Conservation (phyloP, 2,329 filamentous ascomycete genomes). For the Alternaria sp. region DNA sequence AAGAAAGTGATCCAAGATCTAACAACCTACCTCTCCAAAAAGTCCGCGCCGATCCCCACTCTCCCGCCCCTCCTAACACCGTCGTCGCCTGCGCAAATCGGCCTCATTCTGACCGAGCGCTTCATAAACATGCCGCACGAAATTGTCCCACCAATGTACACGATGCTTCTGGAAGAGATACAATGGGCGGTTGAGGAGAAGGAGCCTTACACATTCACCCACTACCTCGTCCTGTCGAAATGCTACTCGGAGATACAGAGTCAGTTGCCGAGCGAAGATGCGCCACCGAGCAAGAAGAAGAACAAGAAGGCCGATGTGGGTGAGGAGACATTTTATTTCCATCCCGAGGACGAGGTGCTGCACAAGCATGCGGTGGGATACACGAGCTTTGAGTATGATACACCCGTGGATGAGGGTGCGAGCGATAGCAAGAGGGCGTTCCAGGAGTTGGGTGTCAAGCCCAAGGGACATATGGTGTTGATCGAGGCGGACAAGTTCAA, state of each 20-base stretch:
- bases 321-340: slow-evolving; percentile 81
- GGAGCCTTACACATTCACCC: slow-evolving; percentile 90
- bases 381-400: slow-evolving; percentile 78
- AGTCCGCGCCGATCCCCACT: slow-evolving; percentile 59
- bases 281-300: slow-evolving; percentile 51
- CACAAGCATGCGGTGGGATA: slow-evolving; percentile 75
- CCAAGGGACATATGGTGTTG: slow-evolving; percentile 83
- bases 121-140: slow-evolving; percentile 97
- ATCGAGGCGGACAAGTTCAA: slow-evolving; percentile 82
- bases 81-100: slow-evolving; percentile 64
- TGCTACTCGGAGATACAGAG: slow-evolving; percentile 91
- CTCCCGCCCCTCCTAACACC: slow-evolving; percentile 48
- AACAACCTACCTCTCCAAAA: slow-evolving; percentile 70
- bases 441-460: slow-evolving; percentile 87
- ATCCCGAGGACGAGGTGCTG: slow-evolving; percentile 91
- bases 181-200: slow-evolving; percentile 85
- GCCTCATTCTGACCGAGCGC: slow-evolving; percentile 87
- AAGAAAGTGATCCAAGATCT: slow-evolving; percentile 75
- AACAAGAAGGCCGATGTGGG: slow-evolving; percentile 45
- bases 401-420: slow-evolving; percentile 75
- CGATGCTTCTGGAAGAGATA: slow-evolving; percentile 91
- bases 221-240: slow-evolving; percentile 91
- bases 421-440: slow-evolving; percentile 94
- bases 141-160: slow-evolving; percentile 91
- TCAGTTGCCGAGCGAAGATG: slow-evolving; percentile 65